Evolutionary conservation across 768 basidiomycete genomes (phyloP).

Genomic region (Hirschioporus abietinus): DNA sequence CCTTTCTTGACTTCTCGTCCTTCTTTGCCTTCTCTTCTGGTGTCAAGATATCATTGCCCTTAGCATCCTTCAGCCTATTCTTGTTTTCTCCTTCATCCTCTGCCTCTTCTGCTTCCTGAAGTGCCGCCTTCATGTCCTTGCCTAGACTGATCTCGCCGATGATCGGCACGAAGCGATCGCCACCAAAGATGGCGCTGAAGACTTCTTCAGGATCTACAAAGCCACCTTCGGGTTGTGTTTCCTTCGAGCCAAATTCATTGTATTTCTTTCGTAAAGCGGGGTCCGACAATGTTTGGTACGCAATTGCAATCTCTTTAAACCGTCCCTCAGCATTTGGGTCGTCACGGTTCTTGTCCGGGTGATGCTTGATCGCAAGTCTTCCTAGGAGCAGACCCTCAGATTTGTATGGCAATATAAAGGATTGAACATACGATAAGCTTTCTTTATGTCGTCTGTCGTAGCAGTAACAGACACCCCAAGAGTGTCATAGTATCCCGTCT

Average conservation of each 20-base stretch:
- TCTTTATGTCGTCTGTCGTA: slow-evolving; percentile 82
- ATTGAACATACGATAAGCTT: slow-evolving; percentile 67
- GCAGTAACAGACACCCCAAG: slow-evolving; percentile 73
- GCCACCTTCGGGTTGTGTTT: slow-evolving; percentile 66
- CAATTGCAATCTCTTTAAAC: slow-evolving; percentile 90
- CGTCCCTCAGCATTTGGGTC: slow-evolving; percentile 81
- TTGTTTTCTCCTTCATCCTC: slow-evolving; percentile 37
- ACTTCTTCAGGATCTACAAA: slow-evolving; percentile 61
- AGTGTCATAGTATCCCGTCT: slow-evolving; percentile 88
- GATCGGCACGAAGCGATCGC: slow-evolving; percentile 79
- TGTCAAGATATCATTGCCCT: slow-evolving; percentile 34
- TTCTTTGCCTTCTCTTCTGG: slow-evolving; percentile 37
- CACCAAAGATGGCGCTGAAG: slow-evolving; percentile 80
- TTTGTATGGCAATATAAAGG: background rate
- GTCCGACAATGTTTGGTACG: slow-evolving; percentile 83
- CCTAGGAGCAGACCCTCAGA: slow-evolving; percentile 33
- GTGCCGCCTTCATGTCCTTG: slow-evolving; percentile 86
- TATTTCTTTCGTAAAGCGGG: slow-evolving; percentile 73
- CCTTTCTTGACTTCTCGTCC: slow-evolving; percentile 68
- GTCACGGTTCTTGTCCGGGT: slow-evolving; percentile 89
- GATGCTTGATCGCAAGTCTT: slow-evolving; percentile 82
- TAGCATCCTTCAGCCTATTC: slow-evolving; percentile 42
- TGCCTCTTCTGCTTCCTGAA: slow-evolving; percentile 80
- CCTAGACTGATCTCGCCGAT: slow-evolving; percentile 88
- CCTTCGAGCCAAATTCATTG: slow-evolving; percentile 87